Base-by-base conservation (phyloP, 176 grass and related monocot genomes). In the Cenchrus purpureus region DNA sequence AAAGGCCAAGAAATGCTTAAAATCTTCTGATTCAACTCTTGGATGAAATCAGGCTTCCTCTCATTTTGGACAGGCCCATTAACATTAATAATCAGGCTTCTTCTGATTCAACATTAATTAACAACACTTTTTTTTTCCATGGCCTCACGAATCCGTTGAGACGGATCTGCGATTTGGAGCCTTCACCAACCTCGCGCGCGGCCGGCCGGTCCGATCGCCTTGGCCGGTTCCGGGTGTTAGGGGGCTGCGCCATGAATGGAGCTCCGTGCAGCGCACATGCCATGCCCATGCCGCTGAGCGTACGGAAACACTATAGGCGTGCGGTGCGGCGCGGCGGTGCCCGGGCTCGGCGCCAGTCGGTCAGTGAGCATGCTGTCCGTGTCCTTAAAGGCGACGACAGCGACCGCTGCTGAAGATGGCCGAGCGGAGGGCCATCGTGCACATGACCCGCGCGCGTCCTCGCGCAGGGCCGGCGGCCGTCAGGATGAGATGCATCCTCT, bases 251-350 rank as follows among this genome's bases (percentile, higher is more conserved):
- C 64, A 69, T 70, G 65, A 71, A 82, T 71, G 53, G 40, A 60
- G 65, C 65, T 53, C 76, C 66, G 65, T 72, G 84, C 75, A 3
- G 65, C 28, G 83, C 52, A 37, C 64, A 78, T 79, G 75, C 75
- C 83, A 31, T 51, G 77, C 71, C 71, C 71, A 51, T 76, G 71
- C 79, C 79, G 29, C 25, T 11, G 28, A 8, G 62, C 17, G 74
- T n/a, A 61, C 54, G 28, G 15, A 5, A 63, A n/a, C 16, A 14
- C 34, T 12, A 16, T 12, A 16, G 79, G 66, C 58, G 58, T 25
- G 57, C 34, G 64, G 37, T 40, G 37, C 37, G 37, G 37, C 34
- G 37, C 37, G 37, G 37, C 37, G 37, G 37, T n/a, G 16, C 42
- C n/a, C 51, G 79, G 66, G 64, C 12, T 58, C 72, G 20, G 51